Evolutionary conservation across 2,329 filamentous ascomycete species (phyloP).

Genomic region (Fusarium hainanense): DNA sequence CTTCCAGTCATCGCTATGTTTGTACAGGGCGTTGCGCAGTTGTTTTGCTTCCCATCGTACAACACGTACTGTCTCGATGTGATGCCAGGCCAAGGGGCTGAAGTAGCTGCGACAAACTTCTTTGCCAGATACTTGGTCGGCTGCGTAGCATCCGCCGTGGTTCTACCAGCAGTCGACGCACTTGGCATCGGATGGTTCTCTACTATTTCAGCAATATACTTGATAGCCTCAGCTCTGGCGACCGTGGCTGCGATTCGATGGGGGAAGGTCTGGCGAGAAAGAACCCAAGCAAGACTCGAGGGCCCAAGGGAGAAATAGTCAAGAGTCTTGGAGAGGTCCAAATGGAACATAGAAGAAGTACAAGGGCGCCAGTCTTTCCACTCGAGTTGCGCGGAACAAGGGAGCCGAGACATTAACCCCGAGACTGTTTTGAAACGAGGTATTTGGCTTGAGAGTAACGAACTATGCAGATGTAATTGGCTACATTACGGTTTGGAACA

Average conservation of each 20-base stretch:
- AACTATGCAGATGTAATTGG: not conserved
- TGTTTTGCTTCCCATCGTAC: conserved; percentile 79
- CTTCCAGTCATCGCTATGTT: conserved; percentile 80
- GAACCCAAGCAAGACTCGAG: conserved; percentile 45
- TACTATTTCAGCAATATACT: conserved; percentile 65
- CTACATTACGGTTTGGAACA: not conserved
- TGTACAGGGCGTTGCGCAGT: conserved; percentile 76
- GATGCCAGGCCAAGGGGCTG: conserved; percentile 74
- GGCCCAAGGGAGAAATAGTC: conserved; percentile 13
- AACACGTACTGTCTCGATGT: conserved; percentile 88
- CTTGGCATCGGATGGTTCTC: conserved; percentile 87
- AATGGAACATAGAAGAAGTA: not conserved
- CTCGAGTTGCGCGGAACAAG: not conserved
- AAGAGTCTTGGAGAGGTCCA: not conserved
- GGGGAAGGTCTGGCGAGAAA: conserved; percentile 55
- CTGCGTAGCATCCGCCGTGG: conserved; percentile 75
- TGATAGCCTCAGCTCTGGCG: conserved; percentile 52
- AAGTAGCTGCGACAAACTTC: conserved; percentile 85
- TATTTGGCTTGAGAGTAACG: not conserved
- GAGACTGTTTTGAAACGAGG: conserved; percentile 13
- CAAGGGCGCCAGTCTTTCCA: not conserved
- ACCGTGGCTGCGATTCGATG: conserved; percentile 53
- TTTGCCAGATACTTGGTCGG: conserved; percentile 81
- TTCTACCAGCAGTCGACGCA: conserved; percentile 76
- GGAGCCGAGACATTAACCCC: conserved; percentile 20